Evolutionary conservation across 192 early-diverging fungal genomes (phyloP), one percentile per base, ranked within the genome.

Genomic region (Coemansia sp.): DNA sequence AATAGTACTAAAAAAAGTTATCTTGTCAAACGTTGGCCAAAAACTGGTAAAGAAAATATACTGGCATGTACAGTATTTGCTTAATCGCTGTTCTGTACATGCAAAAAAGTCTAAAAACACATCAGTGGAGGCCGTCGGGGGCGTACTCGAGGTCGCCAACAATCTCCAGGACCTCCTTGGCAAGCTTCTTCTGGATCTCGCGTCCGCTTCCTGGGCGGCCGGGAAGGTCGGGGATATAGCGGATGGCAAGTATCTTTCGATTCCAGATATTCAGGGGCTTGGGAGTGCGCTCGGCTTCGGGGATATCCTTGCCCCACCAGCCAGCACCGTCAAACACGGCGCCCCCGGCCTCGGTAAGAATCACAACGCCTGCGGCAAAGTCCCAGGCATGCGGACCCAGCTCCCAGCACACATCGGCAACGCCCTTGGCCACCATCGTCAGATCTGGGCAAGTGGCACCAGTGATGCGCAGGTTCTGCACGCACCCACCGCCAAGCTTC

Each of bases 371-470:
- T n/a, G 95, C 97, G n/a, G 90, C 89, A 41, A 98, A 90, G 74
- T 99, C 97, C 94, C 95, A 94, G 52, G 65, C 60, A 48, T 79
- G 82, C 15, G 69, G 84, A 8, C 95, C 97, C 47, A 89, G 85
- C 74, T 99, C 97, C 93, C 94, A 99, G 76, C 94, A 97, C 8
- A 91, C 69, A 67, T 99, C 95, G 8, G 89, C 77, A 13, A 87
- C 82, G 22, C 95, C 95, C 48, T 91, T 87, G 12, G 95, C 94
- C 37, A 95, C 88, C 40, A 86, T 78, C 59, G 90, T 89, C 82
- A 95, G 82, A 57, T 90, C 90, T 21, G 94, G 69, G 0, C 92
- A 90, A 3, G 91, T 94, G 26, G 90, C 88, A 0, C 95, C 97
- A 0, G 88, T 69, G 39, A 88, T 74, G 7, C 97, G 87, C 21